These are phyloP conservation scores for Didymella segeticola DNA, from an alignment of 2,329 filamentous ascomycete species.

Conservation along the genomic window DNA sequence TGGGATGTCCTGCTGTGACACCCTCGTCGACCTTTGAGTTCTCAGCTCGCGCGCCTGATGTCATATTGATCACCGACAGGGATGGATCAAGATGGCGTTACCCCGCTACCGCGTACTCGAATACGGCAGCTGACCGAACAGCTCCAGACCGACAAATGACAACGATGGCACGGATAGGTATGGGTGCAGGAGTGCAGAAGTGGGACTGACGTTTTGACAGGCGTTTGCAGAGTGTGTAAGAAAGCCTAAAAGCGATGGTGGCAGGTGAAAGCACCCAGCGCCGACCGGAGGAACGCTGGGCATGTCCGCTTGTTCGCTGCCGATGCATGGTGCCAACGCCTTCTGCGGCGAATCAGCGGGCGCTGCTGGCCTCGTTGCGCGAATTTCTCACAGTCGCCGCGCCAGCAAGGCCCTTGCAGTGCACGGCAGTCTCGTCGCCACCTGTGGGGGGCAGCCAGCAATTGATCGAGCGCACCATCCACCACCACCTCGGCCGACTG, in stretches of 20 bases:
- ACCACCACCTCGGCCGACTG: conserved; percentile 21
- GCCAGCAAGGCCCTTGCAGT: conserved; percentile 2
- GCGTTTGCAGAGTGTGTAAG: conserved; percentile 12
- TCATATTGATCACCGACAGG: conserved; percentile 13
- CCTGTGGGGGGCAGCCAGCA: conserved; percentile 1
- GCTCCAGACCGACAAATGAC: conserved; percentile 1
- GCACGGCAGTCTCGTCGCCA: conserved; percentile 1
- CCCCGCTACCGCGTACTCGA: conserved; percentile 3
- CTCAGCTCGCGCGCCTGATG: conserved; percentile 1
- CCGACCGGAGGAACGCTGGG: background rate
- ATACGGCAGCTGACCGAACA: conserved; percentile 1
- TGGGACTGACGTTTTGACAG: conserved; percentile 5
- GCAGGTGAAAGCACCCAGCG: background rate
- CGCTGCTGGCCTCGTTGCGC: conserved; percentile 10
- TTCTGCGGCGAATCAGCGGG: conserved; percentile 6
- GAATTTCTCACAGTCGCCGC: conserved; percentile 18
- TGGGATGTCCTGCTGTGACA: background rate
- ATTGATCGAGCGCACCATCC: background rate
- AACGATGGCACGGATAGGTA: too few species aligned
- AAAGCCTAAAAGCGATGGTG: background rate
- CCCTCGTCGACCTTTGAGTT: background rate
- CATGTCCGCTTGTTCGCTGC: conserved; percentile 8
- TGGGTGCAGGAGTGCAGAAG: too few species aligned
- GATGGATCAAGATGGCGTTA: conserved; percentile 7
- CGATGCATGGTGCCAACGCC: background rate